Conservation (phyloP, 768 basidiomycete species). For the Panaeolus papilionaceus region DNA sequence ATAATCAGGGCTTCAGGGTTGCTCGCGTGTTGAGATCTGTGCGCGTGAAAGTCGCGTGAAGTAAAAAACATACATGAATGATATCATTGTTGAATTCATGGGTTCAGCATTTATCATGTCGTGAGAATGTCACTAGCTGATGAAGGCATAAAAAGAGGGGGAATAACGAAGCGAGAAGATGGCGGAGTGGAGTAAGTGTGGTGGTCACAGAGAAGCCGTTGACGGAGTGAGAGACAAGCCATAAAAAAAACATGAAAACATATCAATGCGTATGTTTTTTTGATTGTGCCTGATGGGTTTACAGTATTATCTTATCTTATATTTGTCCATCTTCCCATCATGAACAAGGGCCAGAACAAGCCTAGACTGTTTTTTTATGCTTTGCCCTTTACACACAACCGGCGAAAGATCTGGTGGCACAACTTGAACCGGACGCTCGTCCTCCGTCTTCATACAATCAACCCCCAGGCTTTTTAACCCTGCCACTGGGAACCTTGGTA, state of each 20-base stretch:
- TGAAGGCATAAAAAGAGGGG: neutral
- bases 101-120: neutral
- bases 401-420: conserved; percentile 11
- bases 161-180: neutral
- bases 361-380: conserved; percentile 17
- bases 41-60: conserved; percentile 11
- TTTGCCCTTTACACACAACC: conserved; percentile 9
- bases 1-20: neutral
- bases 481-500: conserved; percentile 22
- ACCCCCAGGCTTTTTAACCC: conserved; percentile 21
- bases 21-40: neutral
- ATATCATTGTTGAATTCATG: conserved; percentile 5
- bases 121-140: neutral
- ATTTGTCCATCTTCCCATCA: conserved; percentile 2
- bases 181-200: neutral
- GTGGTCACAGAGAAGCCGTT: neutral
- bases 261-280: conserved; percentile 6
- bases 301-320: conserved; percentile 5
- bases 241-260: neutral
- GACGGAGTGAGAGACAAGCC: neutral
- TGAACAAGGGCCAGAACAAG: conserved; percentile 7
- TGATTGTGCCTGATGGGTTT: conserved; percentile 6
- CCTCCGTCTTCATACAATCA: conserved; percentile 20
- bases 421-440: conserved; percentile 17
- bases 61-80: neutral